Evolutionary conservation across 345 rosid species (phyloP).

Genomic region (Populus nigra): DNA sequence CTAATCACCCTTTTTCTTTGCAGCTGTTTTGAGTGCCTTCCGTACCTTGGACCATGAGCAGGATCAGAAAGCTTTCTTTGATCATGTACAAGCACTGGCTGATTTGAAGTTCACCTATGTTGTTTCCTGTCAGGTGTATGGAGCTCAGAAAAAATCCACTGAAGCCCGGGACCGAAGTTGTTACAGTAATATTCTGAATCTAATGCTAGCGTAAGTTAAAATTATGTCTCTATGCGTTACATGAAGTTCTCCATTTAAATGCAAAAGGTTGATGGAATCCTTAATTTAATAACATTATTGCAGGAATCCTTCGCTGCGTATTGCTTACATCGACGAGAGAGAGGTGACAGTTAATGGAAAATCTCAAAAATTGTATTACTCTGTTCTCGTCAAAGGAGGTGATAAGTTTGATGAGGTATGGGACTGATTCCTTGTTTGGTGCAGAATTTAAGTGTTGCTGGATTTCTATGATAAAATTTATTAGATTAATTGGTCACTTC

Average conservation of each 20-base stretch:
- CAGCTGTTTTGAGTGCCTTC: conserved; percentile 43
- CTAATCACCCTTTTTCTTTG: conserved; percentile 23
- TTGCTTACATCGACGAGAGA: conserved; percentile 87
- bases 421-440: conserved; percentile 8
- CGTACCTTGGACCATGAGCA: conserved; percentile 16
- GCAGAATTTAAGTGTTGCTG: not conserved
- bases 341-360: conserved; percentile 58
- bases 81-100: conserved; percentile 63
- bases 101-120: conserved; percentile 93
- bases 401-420: conserved; percentile 73
- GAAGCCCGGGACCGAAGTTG: conserved; percentile 54
- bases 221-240: not conserved
- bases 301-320: conserved; percentile 89
- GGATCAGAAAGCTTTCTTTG: conserved; percentile 23
- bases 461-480: not conserved
- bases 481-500: not conserved
- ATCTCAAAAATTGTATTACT: conserved; percentile 59
- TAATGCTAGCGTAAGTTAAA: conserved; percentile 77
- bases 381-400: conserved; percentile 91
- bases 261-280: conserved; percentile 7
- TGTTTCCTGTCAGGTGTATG: conserved; percentile 94
- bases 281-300: conserved; percentile 16
- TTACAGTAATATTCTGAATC: conserved; percentile 73
- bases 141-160: conserved; percentile 70
- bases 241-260: conserved; percentile 4